phyloP scores from a whole-genome alignment of 1,284 basidiomycete genomes.

The Hortiboletus rubellus region DNA sequence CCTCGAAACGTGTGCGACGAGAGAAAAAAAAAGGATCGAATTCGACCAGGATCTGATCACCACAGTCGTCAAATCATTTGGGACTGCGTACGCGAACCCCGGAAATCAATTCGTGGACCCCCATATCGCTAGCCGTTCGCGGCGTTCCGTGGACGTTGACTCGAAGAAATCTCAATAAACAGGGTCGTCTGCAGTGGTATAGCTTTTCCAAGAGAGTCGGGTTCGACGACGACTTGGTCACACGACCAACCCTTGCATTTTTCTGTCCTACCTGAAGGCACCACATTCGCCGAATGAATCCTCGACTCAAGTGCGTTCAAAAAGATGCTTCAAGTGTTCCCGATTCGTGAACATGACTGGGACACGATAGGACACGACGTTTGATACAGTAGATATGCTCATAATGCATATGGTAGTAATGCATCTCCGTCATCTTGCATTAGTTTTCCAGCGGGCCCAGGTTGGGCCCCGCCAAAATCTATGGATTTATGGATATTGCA shows the following conservation, averaged over 20 bases:
- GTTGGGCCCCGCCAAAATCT: too few relatives aligned
- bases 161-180: background rate
- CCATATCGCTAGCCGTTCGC: background rate
- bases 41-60: background rate
- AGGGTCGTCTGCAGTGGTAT: too few relatives aligned
- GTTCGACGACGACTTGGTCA: background rate
- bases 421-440: too few relatives aligned
- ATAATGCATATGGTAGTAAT: too few relatives aligned
- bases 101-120: background rate
- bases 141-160: background rate
- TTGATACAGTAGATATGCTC: background rate
- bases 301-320: constrained; percentile 10
- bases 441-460: too few relatives aligned
- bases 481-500: too few relatives aligned
- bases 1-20: background rate
- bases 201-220: too few relatives aligned
- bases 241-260: background rate
- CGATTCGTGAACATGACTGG: background rate
- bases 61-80: background rate
- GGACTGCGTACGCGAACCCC: background rate
- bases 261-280: background rate
- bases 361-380: background rate
- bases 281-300: background rate
- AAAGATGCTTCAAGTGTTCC: background rate
- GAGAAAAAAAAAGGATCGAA: background rate